Base-by-base conservation (phyloP, 2,329 filamentous ascomycete genomes). In the Allantophomopsis cytisporea region DNA sequence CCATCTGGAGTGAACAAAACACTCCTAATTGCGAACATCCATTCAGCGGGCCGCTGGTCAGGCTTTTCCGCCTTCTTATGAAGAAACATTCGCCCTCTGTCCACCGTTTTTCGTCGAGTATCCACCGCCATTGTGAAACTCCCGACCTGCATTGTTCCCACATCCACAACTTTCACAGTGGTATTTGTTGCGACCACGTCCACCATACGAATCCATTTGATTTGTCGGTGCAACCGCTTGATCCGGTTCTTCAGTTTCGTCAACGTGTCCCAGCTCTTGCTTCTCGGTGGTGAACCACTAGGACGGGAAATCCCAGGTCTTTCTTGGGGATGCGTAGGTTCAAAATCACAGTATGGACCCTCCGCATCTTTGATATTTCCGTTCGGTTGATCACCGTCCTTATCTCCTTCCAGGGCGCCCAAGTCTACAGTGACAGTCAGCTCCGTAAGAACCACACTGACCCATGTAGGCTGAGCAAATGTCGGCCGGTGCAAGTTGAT, bases 391-490 rank as follows among this genome's bases (percentile, higher is more conserved):
- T 53, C 40, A 43, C 39, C 45, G 36, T 34, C 15, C 39, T 51
- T 54, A 39, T 63, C 64, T 18, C 63, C 63, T 47, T 74, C 72
- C 33, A 91, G 60, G 36, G 76, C 71, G 43, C 73, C 71, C 35
- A 87, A 65, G 55, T 98, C 85, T 34, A 96, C 59, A 0, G 85
- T 93, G 38, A 98, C 70, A 37, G 79, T 83, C 37, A 95, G 66
- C 55, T 95, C 91, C 52, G 77, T 84, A 43, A 98, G 63, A 7
- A 91, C 83, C 38, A 98, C 69, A 57, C 88, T 96, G 51, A 94
- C 66, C 87, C 89, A 96, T 45, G 93, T 96, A 35, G 91, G 91
- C 58, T 96, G 87, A 36, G 89, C 86, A 61, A 98, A 96, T 5
- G 91, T 96, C 11, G 91, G 91, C 4, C 88, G 79, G 61, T 98